Conservation (phyloP, 495 filamentous ascomycete genomes). For the Neurospora tetrasperma region DNA sequence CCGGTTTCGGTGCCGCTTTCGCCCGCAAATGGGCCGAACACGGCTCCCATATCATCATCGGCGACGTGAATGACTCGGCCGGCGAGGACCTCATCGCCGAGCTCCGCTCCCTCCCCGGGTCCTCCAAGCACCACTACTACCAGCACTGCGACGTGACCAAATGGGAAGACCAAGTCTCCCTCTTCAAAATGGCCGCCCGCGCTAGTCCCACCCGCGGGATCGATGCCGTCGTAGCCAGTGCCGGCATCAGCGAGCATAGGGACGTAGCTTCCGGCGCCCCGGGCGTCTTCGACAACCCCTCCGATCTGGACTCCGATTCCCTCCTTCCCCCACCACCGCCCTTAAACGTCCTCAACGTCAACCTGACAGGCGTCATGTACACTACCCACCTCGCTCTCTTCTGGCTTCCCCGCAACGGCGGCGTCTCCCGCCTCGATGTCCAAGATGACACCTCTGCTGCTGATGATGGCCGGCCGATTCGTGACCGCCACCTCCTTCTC, state of each 20-base stretch:
- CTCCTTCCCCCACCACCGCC: slow-evolving; percentile 38
- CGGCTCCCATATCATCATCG: slow-evolving; percentile 37
- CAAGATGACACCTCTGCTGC: background rate
- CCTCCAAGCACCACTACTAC: slow-evolving; percentile 32
- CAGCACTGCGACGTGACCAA: slow-evolving; percentile 41
- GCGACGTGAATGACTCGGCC: slow-evolving; percentile 33
- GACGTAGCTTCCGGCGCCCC: slow-evolving; percentile 7
- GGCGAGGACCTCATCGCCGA: slow-evolving; percentile 28
- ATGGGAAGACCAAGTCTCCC: slow-evolving; percentile 49
- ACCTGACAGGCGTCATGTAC: slow-evolving; percentile 53
- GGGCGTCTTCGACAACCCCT: slow-evolving; percentile 27
- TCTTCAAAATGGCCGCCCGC: slow-evolving; percentile 46
- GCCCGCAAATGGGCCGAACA: slow-evolving; percentile 30
- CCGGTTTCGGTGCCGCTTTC: slow-evolving; percentile 44
- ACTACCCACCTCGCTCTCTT: slow-evolving; percentile 54
- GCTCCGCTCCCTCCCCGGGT: slow-evolving; percentile 22
- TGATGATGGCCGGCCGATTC: background rate
- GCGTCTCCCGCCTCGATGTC: slow-evolving; percentile 5
- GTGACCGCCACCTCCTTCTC: slow-evolving; percentile 44
- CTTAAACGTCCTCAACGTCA: slow-evolving; percentile 47
- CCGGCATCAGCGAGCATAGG: slow-evolving; percentile 45
- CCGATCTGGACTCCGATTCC: slow-evolving; percentile 23
- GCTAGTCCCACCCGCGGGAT: slow-evolving; percentile 45
- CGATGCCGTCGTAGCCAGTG: slow-evolving; percentile 58
- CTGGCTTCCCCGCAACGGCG: slow-evolving; percentile 38